Evolutionary conservation across 371 early-diverging fungal genomes (phyloP), one percentile per base, ranked within the genome.

Genomic region (Apophysomyces trapeziformis): DNA sequence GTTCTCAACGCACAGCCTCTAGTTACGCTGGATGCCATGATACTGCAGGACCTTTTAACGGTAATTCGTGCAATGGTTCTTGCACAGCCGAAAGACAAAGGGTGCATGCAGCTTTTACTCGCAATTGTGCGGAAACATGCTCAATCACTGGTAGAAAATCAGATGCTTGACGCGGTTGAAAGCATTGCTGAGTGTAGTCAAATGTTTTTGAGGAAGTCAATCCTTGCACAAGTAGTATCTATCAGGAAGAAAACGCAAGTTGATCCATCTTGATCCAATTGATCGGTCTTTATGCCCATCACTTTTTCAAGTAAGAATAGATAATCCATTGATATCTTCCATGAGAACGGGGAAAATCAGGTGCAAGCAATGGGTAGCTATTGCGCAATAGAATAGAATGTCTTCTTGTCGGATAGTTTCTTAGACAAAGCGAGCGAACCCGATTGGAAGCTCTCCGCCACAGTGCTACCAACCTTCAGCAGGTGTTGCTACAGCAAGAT

Each of bases 51-150:
- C n/a, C 38, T 63, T 5, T 13, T 63, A 4, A 11, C 4, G 0
- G 36, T 38, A 7, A 18, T 36, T 18, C 57, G 38, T 26, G 11
- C 21, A n/a, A 43, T 54, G 5, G 38, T 63, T 16, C 57, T 38
- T 14, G 18, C 36, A 56, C 18, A 35, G 21, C 57, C 64, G 6
- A 50, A 57, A 2, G 43, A 63, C 56, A 63, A 63, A 56, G 57
- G 38, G 6, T n/a, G 56, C 32, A 63, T 63, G 64, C 64, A 63
- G 39, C 21, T 63, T 12, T 39, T 63, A 38, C 21, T 63, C 2
- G 26, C 14, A 11, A 41, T 63, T 26, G 35, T 57, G 8, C 50
- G 41, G 7, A 63, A 63, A 35, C 39, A 63, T 56, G 35, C 39
- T 16, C 64, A 47, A n/a, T 11, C 38, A 11, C 21, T 63, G n/a